Evolutionary conservation across 2,329 filamentous ascomycete species (phyloP).

Genomic region (Alternaria metachromatica): DNA sequence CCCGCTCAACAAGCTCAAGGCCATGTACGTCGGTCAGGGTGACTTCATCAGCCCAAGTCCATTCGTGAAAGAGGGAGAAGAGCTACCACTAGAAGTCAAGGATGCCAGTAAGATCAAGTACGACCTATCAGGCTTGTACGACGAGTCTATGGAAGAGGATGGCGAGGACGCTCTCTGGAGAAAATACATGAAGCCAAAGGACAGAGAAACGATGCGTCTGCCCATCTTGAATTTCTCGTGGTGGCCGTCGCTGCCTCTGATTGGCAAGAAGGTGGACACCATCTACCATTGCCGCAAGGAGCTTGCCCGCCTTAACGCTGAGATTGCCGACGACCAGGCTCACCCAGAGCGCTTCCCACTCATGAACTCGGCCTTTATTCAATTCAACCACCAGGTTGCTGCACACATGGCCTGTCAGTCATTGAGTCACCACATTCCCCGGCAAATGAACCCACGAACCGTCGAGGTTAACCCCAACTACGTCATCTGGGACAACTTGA

Average conservation of each 20-base stretch:
- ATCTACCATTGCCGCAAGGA: slow-evolving; percentile 91
- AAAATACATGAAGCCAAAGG: slow-evolving; percentile 78
- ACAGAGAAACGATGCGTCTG: slow-evolving; percentile 84
- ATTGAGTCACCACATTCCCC: slow-evolving; percentile 86
- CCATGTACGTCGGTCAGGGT: slow-evolving; percentile 25
- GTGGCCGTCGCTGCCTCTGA: slow-evolving; percentile 77
- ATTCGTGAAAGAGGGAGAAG: slow-evolving; percentile 47
- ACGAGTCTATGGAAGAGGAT: slow-evolving; percentile 40
- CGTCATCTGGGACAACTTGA: slow-evolving; percentile 97
- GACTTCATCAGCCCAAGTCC: slow-evolving; percentile 56
- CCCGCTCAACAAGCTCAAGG: slow-evolving; percentile 33
- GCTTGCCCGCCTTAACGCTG: slow-evolving; percentile 83
- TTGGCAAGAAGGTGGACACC: slow-evolving; percentile 91
- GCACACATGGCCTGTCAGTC: slow-evolving; percentile 98
- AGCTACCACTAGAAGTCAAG: slow-evolving; percentile 41
- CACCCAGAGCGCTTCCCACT: slow-evolving; percentile 84
- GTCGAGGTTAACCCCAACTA: slow-evolving; percentile 95
- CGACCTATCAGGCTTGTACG: slow-evolving; percentile 38
- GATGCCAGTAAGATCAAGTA: slow-evolving; percentile 39
- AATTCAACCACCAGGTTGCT: slow-evolving; percentile 97
- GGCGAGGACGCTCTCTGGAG: slow-evolving; percentile 69
- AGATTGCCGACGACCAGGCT: slow-evolving; percentile 90
- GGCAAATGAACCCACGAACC: slow-evolving; percentile 88
- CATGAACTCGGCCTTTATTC: slow-evolving; percentile 97
- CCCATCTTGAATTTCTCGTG: slow-evolving; percentile 63